phyloP scores from a whole-genome alignment of 73 alveolate species.

The Blepharisma japonicum region DNA sequence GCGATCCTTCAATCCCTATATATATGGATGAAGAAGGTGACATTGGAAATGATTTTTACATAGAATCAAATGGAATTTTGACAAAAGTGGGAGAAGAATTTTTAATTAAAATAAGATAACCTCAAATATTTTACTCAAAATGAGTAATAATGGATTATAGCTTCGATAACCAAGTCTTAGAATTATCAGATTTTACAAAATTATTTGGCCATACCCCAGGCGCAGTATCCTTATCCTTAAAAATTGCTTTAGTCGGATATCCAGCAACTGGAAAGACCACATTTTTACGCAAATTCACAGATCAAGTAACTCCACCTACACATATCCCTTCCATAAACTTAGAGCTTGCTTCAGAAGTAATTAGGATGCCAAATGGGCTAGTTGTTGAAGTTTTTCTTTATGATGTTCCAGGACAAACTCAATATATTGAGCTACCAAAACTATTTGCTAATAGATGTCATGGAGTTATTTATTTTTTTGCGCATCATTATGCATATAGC shows the following conservation, averaged over 20 bases:
- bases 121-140: no score
- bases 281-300: not conserved
- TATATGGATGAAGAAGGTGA: constrained; percentile 30
- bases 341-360: constrained; percentile 15
- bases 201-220: constrained; percentile 24
- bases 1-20: not conserved
- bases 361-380: not conserved
- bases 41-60: constrained; percentile 19
- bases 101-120: no score
- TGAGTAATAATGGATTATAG: not conserved
- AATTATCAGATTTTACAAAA: not conserved
- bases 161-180: not conserved
- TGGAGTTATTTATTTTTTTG: constrained; percentile 1
- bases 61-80: not conserved
- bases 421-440: not conserved
- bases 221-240: not conserved
- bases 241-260: constrained; percentile 19
- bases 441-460: not conserved
- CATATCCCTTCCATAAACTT: constrained; percentile 4
- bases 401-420: constrained; percentile 27
- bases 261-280: constrained; percentile 26
- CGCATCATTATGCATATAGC: constrained; percentile 16
- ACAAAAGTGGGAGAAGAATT: not conserved
- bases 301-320: constrained; percentile 3
- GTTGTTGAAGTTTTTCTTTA: constrained; percentile 7